phyloP scores from a whole-genome alignment of 441 rosid genomes.

The Pelargonium exstipulatum region DNA sequence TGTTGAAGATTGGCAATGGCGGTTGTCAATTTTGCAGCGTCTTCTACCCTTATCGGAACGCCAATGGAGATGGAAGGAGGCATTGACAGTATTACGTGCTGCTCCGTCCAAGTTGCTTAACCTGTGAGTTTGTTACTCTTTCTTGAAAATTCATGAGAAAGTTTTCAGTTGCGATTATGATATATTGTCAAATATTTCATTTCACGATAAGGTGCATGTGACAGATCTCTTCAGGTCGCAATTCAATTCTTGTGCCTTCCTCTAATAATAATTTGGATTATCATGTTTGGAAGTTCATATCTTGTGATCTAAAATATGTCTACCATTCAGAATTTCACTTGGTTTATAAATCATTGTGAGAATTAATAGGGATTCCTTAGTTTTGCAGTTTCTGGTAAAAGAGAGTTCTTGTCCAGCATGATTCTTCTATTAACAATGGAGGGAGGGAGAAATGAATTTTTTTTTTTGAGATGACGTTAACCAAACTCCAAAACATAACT shows the following conservation, averaged over 20 bases:
- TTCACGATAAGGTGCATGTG: slow-evolving; percentile 3
- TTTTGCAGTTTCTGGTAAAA: not conserved
- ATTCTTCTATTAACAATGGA: too few species aligned
- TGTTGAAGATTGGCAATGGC: slow-evolving; percentile 98
- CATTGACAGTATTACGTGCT: slow-evolving; percentile 79
- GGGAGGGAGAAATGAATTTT: too few species aligned
- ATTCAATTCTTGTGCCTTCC: not conserved
- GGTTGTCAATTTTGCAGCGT: slow-evolving; percentile 82
- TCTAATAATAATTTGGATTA: not conserved
- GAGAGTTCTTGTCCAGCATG: not conserved
- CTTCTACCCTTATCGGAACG: slow-evolving; percentile 87
- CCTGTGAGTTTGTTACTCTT: slow-evolving; percentile 55
- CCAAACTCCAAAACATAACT: not conserved
- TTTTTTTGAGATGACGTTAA: not conserved
- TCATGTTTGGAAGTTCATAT: not conserved
- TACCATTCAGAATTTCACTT: not conserved
- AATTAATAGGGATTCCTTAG: not conserved
- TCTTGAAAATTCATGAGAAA: slow-evolving; percentile 22
- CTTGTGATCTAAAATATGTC: not conserved
- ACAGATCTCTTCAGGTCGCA: not conserved
- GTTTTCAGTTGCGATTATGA: not conserved
- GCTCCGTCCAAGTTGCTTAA: slow-evolving; percentile 94
- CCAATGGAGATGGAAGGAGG: slow-evolving; percentile 94
- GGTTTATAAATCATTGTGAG: not conserved
- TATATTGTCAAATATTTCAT: not conserved